phyloP scores from a whole-genome alignment of 75 land plant species.

The Pseudotsuga menziesii region DNA sequence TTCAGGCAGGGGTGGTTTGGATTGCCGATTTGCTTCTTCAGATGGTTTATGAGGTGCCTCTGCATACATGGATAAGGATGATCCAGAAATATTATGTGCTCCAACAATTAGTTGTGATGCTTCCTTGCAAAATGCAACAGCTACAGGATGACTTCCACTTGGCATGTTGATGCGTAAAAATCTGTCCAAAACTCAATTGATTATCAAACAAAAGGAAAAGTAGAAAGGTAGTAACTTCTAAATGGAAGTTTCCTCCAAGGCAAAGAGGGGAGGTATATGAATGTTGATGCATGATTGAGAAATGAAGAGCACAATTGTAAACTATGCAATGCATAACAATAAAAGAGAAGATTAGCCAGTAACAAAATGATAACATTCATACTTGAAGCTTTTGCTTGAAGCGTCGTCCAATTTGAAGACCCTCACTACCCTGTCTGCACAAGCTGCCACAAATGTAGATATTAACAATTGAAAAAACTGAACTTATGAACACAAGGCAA shows the following conservation, averaged over 20 bases:
- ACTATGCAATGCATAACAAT: too few species aligned
- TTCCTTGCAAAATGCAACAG: slow-evolving; percentile 77
- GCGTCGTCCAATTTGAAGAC: slow-evolving; percentile 90
- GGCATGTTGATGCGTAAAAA: slow-evolving; percentile 80
- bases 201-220: not conserved
- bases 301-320: too few species aligned
- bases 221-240: not conserved
- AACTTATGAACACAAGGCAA: not conserved
- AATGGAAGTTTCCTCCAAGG: too few species aligned
- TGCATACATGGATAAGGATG: slow-evolving; percentile 82
- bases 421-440: slow-evolving; percentile 86
- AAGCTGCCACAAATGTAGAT: slow-evolving; percentile 46
- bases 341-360: too few species aligned
- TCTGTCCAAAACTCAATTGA: slow-evolving; percentile 33
- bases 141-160: slow-evolving; percentile 71
- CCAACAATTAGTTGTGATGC: slow-evolving; percentile 79
- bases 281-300: too few species aligned
- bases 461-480: not conserved
- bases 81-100: slow-evolving; percentile 65
- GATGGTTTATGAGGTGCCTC: slow-evolving; percentile 49
- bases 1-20: slow-evolving; percentile 84
- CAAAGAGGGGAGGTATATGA: too few species aligned
- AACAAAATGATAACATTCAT: slow-evolving; percentile 12
- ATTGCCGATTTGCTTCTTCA: slow-evolving; percentile 55
- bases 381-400: slow-evolving; percentile 88